Base-by-base conservation (phyloP, 306 rosid genomes). In the Chamaecrista fasciculata region DNA sequence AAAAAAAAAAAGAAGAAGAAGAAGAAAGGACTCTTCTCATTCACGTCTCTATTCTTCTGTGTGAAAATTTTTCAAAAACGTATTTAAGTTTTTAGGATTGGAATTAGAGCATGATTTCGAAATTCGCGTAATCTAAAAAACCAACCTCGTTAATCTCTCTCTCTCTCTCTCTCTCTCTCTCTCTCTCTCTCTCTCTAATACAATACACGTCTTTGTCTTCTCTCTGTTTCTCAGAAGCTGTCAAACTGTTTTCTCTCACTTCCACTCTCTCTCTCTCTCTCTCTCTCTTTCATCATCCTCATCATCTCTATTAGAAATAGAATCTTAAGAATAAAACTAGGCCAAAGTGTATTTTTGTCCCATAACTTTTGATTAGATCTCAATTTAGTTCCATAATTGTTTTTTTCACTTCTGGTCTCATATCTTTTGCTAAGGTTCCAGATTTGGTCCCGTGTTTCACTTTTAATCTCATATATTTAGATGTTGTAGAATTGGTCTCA, bases 31-130 rank as follows among this genome's bases (percentile, higher is more conserved):
- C 39, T 58, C 68, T 68, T 7, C 20, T 7, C 12, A 83, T 48
- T 83, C 57, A 83, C 88, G 91, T 78, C 81, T 85, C 83, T 76
- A 11, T 31, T n/a, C n/a, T n/a, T n/a, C n/a, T n/a, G n/a, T n/a
- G n/a, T n/a, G 28, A 55, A 16, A 59, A 12, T 15, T 59, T 3
- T 33, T 18, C 24, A 8, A 57, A 37, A 37, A 59, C 10, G 25
- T 59, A 16, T 29, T 29, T 3, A 8, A 4, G 43, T 29, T 5
- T 16, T 0, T 11, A 33, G n/a, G n/a, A 56, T 29, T 57, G 33
- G 25, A 31, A 31, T 29, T 47, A 34, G 43, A 18, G 25, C 64
- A n/a, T n/a, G 44, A 15, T 10, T 31, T 58, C 7, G 5, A 26
- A 33, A 33, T 31, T 31, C 62, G 16, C 26, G 26, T 18, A 18